A percentile compares a stretch with the other conserved stretches of the same genome.
phyloP scores from a whole-genome alignment of 768 basidiomycete genomes.

The Amanita muscaria region DNA sequence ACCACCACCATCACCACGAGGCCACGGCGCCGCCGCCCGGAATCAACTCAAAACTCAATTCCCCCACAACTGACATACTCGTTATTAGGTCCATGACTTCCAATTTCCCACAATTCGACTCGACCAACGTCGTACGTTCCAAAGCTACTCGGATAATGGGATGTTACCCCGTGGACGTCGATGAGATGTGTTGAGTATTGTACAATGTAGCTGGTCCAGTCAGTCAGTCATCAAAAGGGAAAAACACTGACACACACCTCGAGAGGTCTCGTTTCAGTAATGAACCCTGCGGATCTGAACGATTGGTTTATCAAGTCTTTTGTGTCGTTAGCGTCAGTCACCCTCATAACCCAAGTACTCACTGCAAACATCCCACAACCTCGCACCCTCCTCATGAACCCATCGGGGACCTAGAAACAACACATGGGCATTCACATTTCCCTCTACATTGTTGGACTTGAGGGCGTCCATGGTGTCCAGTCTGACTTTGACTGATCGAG shows the following conservation, averaged over 20 bases:
- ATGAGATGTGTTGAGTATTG: constrained; percentile 39
- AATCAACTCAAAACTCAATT: constrained; percentile 12
- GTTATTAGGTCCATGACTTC: constrained; percentile 52
- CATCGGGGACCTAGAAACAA: constrained; percentile 42
- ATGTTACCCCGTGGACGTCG: constrained; percentile 27
- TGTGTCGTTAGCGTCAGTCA: constrained; percentile 19
- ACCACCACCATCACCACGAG: too few species aligned
- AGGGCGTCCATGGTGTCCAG: constrained; percentile 44
- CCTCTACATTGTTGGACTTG: constrained; percentile 19
- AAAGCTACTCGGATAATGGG: constrained; percentile 37
- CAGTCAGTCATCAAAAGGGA: neutral
- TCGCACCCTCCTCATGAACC: constrained; percentile 16
- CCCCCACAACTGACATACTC: constrained; percentile 50
- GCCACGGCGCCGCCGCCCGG: too few species aligned
- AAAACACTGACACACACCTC: constrained; percentile 28
- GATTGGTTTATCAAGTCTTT: too few species aligned
- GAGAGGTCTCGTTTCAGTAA: constrained; percentile 39
- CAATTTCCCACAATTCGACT: constrained; percentile 65
- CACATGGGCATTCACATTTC: constrained; percentile 34
- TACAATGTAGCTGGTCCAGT: constrained; percentile 46
- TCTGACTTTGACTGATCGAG: constrained; percentile 20
- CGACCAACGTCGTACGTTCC: constrained; percentile 47
- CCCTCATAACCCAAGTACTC: too few species aligned
- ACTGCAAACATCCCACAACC: constrained; percentile 25
- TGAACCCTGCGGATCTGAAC: constrained; percentile 34